Evolutionary conservation across 805 yeast species (phyloP), one percentile per base, ranked within the genome.

Genomic region (Starmerella vaccinii): DNA sequence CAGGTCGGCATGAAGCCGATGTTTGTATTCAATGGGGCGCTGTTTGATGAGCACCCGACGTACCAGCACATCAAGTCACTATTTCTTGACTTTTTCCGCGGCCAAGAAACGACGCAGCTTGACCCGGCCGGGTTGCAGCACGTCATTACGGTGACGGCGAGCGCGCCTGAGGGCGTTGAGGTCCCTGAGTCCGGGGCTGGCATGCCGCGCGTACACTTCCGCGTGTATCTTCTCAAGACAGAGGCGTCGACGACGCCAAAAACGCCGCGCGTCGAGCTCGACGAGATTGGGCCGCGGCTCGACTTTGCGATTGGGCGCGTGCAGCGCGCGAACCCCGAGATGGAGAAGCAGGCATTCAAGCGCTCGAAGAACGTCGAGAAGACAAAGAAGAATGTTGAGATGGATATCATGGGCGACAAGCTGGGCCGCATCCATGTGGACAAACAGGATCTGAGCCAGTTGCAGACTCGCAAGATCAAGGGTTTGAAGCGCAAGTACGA

Each of bases 381-480:
- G 73, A 78, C 76, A 52, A 82, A 81, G 76, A 92, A 92, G 86
- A 92, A 92, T 65, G 81, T 92, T 49, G 82, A 82, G 56, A 77
- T 81, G 42, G 97, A 92, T 66, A 62, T 74, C 50, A 77, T 92
- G 84, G 98, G 98, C 71, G 98, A 92, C 68, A 87, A 90, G 78
- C 76, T 92, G 55, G 98, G 97, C 61, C 84, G 90, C 71, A 80
- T 92, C 62, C 98, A 92, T 66, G 84, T 92, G 69, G 97, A 96
- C 70, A 81, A 81, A 67, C 98, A 92, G 74, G 97, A 92, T 67
- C 74, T 92, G 67, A 75, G 77, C 64, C 82, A 82, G 67, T 68
- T 92, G 65, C 98, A 92, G 71, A 90, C 98, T 5, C 80, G 98
- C 71, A 92, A 92, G 80, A 87, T 92, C 96, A 92, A 92, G 76